Percentiles rank a stretch among this genome's conserved stretches.
Evolutionary conservation across 2,329 filamentous ascomycete genomes (phyloP).

Genomic region (Cercospora zeina): DNA sequence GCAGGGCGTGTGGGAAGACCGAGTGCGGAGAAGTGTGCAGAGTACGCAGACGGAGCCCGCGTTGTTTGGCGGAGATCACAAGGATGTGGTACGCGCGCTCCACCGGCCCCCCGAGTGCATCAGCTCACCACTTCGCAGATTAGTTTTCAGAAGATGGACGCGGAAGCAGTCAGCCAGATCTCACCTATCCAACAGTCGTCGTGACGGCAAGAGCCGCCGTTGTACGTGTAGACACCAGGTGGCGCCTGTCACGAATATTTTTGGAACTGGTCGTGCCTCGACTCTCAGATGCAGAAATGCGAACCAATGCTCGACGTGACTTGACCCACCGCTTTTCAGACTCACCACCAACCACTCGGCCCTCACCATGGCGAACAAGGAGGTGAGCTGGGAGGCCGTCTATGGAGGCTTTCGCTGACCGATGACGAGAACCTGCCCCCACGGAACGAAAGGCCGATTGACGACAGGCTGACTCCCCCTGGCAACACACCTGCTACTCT

Average conservation of each 20-base stretch:
- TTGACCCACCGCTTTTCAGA: not conserved
- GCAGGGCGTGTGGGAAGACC: conserved; percentile 94
- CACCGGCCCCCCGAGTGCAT: not conserved
- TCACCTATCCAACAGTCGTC: conserved; percentile 19
- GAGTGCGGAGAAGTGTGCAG: conserved; percentile 76
- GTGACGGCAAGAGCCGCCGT: conserved; percentile 1
- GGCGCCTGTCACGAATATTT: conserved; percentile 5
- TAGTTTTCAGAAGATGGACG: conserved; percentile 37
- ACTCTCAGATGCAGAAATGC: not conserved
- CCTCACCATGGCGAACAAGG: conserved; percentile 35
- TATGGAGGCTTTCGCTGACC: conserved; percentile 7
- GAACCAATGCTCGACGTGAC: not conserved
- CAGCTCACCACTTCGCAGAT: conserved; percentile 29
- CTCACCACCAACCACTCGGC: not conserved
- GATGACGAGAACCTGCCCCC: conserved; percentile 32
- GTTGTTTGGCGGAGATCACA: conserved; percentile 68
- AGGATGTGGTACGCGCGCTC: conserved; percentile 66
- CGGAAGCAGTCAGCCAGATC: conserved; percentile 28
- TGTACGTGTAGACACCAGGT: not conserved
- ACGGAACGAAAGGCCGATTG: conserved; percentile 14
- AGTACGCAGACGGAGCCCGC: conserved; percentile 76
- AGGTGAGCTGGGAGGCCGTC: conserved; percentile 25
- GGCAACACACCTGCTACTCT: conserved; percentile 21
- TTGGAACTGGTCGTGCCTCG: conserved; percentile 3
- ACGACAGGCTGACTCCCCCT: conserved; percentile 26